Conservation (phyloP, 2,329 filamentous ascomycete genomes). For the Volutella citrinella region DNA sequence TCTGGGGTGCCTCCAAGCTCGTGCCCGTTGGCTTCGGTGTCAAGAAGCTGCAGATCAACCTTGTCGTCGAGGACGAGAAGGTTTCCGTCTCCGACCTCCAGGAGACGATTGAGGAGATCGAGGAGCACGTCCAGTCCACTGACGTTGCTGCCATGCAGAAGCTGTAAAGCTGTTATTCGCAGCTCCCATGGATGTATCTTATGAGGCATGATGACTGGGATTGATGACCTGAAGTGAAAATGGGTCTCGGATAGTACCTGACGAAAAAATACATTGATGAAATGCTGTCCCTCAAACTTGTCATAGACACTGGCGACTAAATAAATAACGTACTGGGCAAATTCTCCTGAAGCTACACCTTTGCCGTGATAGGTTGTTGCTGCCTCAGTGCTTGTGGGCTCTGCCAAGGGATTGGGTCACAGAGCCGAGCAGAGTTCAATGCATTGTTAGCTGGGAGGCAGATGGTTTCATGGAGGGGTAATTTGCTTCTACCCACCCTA, state of each 20-base stretch:
- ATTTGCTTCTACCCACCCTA: no score
- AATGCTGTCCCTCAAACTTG: conserved; percentile 19
- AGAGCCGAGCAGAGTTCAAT: no score
- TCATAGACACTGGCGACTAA: conserved; percentile 25
- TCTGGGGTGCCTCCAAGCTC: conserved; percentile 91
- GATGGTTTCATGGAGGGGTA: no score
- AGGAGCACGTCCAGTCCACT: conserved; percentile 95
- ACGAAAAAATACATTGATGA: conserved; percentile 23
- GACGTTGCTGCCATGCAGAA: conserved; percentile 92
- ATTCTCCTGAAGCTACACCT: no score
- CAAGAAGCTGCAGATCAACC: conserved; percentile 98
- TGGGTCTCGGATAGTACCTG: conserved; percentile 21
- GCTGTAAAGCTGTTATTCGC: conserved; percentile 57
- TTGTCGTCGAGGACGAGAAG: conserved; percentile 97
- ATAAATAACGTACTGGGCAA: no score
- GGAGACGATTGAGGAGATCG: conserved; percentile 75
- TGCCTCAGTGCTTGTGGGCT: no score
- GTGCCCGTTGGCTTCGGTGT: conserved; percentile 94
- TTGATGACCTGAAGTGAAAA: conserved; percentile 25
- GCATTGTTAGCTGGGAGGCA: no score
- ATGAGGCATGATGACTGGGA: conserved; percentile 31
- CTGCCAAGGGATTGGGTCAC: no score
- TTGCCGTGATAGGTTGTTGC: no score
- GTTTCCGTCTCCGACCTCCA: conserved; percentile 83
- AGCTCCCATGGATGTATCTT: conserved; percentile 20